phyloP scores from a whole-genome alignment of 129 eudicot genomes.

The Ambrosia trifida region DNA sequence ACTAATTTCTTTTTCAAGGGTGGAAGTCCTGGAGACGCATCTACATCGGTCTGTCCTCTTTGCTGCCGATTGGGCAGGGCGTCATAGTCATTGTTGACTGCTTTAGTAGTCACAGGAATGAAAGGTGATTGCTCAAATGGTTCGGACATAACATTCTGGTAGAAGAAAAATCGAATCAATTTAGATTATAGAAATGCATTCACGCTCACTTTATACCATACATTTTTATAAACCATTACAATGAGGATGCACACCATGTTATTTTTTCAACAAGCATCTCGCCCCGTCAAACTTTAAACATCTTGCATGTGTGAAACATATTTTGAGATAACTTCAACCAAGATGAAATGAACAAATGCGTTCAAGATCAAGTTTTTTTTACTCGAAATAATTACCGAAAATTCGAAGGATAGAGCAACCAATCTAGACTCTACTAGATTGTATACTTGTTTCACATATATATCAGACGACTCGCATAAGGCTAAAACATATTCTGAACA shows the following conservation, averaged over 20 bases:
- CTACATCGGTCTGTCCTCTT: conserved; percentile 64
- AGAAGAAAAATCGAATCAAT: conserved; percentile 17
- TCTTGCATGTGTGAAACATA: conserved; percentile 5
- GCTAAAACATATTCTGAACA: conserved; percentile 5
- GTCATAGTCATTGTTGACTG: conserved; percentile 58
- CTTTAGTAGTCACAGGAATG: conserved; percentile 56
- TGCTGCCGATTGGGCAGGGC: conserved; percentile 48
- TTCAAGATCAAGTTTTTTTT: not conserved
- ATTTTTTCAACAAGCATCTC: conserved; percentile 6
- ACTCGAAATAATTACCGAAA: conserved; percentile 4
- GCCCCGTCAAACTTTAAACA: not conserved
- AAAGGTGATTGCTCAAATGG: conserved; percentile 91
- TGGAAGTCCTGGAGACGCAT: conserved; percentile 42
- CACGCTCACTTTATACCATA: not conserved
- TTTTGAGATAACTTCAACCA: not conserved
- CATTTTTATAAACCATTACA: conserved; percentile 11
- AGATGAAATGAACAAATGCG: not conserved
- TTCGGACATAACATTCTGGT: conserved; percentile 81
- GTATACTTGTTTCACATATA: conserved; percentile 16
- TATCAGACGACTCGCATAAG: not conserved
- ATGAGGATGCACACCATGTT: conserved; percentile 6
- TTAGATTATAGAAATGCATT: conserved; percentile 14
- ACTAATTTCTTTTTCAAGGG: conserved; percentile 58
- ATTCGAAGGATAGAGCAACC: not conserved
- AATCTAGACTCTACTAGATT: conserved; percentile 3